Evolutionary conservation across 2,329 filamentous ascomycete species (phyloP), one percentile per base, ranked within the genome.

Genomic region (Akanthomyces uredinophilus): DNA sequence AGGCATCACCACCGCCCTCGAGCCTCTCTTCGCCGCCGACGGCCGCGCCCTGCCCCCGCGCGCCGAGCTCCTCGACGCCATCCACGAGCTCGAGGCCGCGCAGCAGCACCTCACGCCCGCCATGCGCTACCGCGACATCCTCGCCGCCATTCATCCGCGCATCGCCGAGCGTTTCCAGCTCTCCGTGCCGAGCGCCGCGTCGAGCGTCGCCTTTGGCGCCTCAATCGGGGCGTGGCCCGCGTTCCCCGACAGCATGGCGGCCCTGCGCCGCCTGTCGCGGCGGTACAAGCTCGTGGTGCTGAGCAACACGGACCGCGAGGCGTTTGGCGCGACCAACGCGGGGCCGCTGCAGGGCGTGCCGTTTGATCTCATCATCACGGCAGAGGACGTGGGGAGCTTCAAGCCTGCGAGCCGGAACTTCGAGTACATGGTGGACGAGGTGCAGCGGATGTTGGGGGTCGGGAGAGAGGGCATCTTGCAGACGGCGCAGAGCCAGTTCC

Each of bases 321-420:
- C 81, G 0, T 87, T 87, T 66, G 67, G 72, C 0, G 58, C 60
- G 16, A 79, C 74, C 2, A 76, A 79, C 16, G 69, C 74, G 1
- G 78, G 81, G 0, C 79, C 81, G 0, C 71, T 87, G 1, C 67
- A 78, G 43, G 78, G 78, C 1, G 75, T 82, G 27, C 66, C 77
- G 1, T 81, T 91, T 68, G 86, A 89, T 67, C 78, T 82, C 3
- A 75, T 90, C 43, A 81, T 88, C 69, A 91, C 87, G 0, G 89
- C 89, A 0, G 79, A 91, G 70, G 86, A 90, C 46, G 83, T 92
- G 32, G 88, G 88, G 0, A 82, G 79, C 16, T 92, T 91, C 70
- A 92, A 92, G 74, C 89, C 89, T 0, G 79, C 86, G 66, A 68
- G 77, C 35, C 74, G 76, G 57, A 91, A 91, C 65, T 92, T 92